Conservation (phyloP, 352 stramenopile species). For the Phytophthora cajani region DNA sequence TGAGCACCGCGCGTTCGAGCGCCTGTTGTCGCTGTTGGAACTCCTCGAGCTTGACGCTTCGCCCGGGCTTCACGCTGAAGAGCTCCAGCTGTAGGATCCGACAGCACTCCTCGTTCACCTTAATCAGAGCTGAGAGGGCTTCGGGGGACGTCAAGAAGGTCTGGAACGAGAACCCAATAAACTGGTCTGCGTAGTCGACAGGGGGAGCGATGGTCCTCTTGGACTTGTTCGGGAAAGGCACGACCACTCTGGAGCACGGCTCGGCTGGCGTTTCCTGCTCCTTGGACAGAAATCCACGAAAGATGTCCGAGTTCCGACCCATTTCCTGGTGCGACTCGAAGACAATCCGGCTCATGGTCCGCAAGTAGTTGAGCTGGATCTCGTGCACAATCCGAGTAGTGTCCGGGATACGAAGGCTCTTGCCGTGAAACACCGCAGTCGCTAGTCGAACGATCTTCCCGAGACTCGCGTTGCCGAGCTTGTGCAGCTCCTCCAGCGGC, state of each 20-base stretch:
- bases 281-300: constrained; percentile 52
- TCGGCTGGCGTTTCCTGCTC: constrained; percentile 52
- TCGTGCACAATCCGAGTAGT: constrained; percentile 85
- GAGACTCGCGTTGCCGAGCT: constrained; percentile 80
- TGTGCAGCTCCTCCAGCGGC: constrained; percentile 83
- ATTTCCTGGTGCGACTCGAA: constrained; percentile 81
- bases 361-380: constrained; percentile 91
- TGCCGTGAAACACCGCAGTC: constrained; percentile 71
- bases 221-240: constrained; percentile 21
- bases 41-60: constrained; percentile 87
- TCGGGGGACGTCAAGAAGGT: constrained; percentile 85
- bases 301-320: constrained; percentile 64
- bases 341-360: constrained; percentile 93
- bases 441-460: constrained; percentile 79
- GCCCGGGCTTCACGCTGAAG: constrained; percentile 74
- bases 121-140: constrained; percentile 72
- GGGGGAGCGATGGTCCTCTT: constrained; percentile 50
- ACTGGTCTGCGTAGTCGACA: constrained; percentile 88
- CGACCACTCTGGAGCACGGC: constrained; percentile 50
- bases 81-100: constrained; percentile 83
- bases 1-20: constrained; percentile 73
- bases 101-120: constrained; percentile 89
- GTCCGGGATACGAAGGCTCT: constrained; percentile 71
- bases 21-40: constrained; percentile 85
- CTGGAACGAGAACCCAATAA: constrained; percentile 89